Evolutionary conservation across 2,329 filamentous ascomycete genomes (phyloP), one percentile per base, ranked within the genome.

Genomic region (Dryadomyces quercus-mongolicae): DNA sequence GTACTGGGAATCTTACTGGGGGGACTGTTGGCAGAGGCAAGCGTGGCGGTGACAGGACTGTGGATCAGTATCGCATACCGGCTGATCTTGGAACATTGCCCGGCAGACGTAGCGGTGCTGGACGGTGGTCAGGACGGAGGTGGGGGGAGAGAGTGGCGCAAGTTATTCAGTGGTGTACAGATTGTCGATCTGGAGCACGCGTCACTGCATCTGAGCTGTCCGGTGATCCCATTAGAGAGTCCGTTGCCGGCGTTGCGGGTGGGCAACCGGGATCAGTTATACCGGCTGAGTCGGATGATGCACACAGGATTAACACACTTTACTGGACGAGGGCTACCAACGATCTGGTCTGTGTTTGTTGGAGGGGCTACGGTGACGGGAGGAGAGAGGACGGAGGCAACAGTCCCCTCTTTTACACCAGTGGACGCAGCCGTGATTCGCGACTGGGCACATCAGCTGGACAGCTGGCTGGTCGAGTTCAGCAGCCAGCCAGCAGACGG

Each of bases 181-280:
- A 59, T 59, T 16, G 48, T 59, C 20, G 57, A 59, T 43, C 54
- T 59, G 8, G 57, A 59, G 44, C 57, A 59, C 51, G 57, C 57
- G 18, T 59, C 57, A 7, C 54, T 59, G 53, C 54, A 59, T 43
- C 54, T 59, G 25, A 51, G 48, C 42, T 59, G 54, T 7, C 57
- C 57, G 13, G 53, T 56, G 1, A 50, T 59, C 1, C 57, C 57
- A 2, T 44, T 59, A 7, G 57, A 57, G 36, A 42, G 50, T 18
- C 57, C 57, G 7, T 44, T 59, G 49, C 54, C 57, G 3, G 52
- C 36, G 2, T 53, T 59, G 34, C 40, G 51, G 20, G 31, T 54
- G 15, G 53, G 51, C 8, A 36, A 44, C 18, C 56, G 57, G 2
- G 57, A 59, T 45, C 57, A 54, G 46, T 49, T 59, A 2, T 59